These are phyloP conservation scores for Elaphomyces granulatus DNA, from an alignment of 495 filamentous ascomycete species.

Conservation along the genomic window DNA sequence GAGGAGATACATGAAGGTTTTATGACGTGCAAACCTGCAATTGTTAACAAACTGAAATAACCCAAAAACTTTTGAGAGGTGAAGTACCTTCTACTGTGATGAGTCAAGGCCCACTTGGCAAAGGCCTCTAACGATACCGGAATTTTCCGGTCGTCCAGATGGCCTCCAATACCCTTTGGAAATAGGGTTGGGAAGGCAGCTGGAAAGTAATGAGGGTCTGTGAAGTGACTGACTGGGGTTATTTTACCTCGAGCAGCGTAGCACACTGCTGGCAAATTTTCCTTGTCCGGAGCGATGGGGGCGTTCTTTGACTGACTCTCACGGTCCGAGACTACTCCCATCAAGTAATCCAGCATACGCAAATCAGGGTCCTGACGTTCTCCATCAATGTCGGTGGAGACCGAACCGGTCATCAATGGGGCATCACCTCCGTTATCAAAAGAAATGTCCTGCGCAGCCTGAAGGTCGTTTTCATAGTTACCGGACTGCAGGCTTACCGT, in stretches of 20 bases:
- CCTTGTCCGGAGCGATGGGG: background rate
- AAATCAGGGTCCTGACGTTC: conserved; percentile 9
- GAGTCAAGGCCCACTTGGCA: conserved; percentile 6
- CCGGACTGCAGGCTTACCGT: background rate
- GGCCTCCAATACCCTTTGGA: conserved; percentile 9
- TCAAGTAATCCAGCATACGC: conserved; percentile 3
- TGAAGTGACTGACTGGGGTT: conserved; percentile 4
- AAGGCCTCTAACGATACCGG: conserved; percentile 6
- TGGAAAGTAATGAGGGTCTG: conserved; percentile 9
- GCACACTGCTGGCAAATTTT: background rate
- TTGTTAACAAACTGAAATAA: background rate
- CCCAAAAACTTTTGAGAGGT: background rate
- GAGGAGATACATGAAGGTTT: conserved; percentile 7
- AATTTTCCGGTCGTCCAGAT: conserved; percentile 7
- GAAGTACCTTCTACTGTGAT: conserved; percentile 9
- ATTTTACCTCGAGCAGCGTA: background rate
- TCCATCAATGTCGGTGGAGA: conserved; percentile 3
- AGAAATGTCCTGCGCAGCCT: conserved; percentile 3
- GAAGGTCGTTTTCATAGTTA: conserved; percentile 7
- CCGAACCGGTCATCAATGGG: too few species aligned
- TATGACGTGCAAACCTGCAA: conserved; percentile 6
- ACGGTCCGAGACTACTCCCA: background rate
- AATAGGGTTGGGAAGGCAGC: conserved; percentile 11
- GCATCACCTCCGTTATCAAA: too few species aligned
- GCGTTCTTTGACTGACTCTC: too few species aligned